Evolutionary conservation across 2,329 filamentous ascomycete genomes (phyloP), one percentile per base, ranked within the genome.

Genomic region (Sporothrix luriei): DNA sequence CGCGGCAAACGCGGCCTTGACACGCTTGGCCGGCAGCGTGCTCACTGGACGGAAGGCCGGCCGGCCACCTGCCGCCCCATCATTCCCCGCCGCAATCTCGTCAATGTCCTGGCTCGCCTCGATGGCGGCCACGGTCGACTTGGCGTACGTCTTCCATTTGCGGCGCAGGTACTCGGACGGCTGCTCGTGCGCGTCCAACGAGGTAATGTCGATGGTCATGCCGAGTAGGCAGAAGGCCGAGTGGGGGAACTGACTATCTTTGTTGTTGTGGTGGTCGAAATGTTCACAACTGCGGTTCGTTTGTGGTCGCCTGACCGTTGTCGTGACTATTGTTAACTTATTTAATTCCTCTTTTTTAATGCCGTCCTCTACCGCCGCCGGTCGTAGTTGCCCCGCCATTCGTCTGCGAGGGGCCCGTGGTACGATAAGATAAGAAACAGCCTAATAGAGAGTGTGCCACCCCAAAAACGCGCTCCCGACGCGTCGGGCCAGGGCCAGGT

Each of bases 81-180:
- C 52, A 19, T 33, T 40, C 0, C 16, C 40, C 11, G 80, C 78
- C 13, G 80, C 78, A 40, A 85, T 74, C 70, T 91, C 85, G 68
- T 88, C 83, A 72, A 91, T 85, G 19, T 85, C 82, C 24, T 84
- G 79, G 73, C 88, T 84, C 11, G 80, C 74, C 7, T 82, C 75
- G n/a, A 91, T 78, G 1, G 82, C 81, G 9, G 79, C 75, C 3
- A 84, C 78, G 0, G 88, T 84, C 49, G 87, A 83, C 73, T 86
- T 90, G 29, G 90, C 88, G 74, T 90, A 92, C 54, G 81, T 81
- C 78, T 97, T 97, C 86, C 93, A 97, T 68, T 88, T 81, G 59
- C 85, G 81, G 72, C 89, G 88, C 73, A 97, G 83, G 65, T 83
- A 79, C 14, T 89, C 87, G 3, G 93, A 91, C 1, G 93, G 92